These are phyloP conservation scores for Crithidia brevicula DNA, from an alignment of 208 protist species.

Conservation along the genomic window DNA sequence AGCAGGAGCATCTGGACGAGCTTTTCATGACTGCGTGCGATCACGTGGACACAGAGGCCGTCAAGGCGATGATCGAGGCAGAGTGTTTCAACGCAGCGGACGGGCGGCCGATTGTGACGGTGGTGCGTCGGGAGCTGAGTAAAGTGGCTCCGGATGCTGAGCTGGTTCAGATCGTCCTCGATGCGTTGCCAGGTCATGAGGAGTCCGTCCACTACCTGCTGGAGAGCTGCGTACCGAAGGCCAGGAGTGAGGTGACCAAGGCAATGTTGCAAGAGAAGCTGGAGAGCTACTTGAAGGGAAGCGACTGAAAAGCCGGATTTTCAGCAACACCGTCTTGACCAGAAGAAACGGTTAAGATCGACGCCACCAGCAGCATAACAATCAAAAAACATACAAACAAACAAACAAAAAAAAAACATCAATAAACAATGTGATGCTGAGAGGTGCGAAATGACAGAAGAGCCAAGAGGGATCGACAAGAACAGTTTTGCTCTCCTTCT, in stretches of 20 bases:
- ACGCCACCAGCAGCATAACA: too few relatives aligned
- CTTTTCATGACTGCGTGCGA: slow-evolving; percentile 79
- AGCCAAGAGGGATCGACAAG: too few relatives aligned
- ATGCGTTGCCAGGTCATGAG: slow-evolving; percentile 44
- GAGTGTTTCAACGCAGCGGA: slow-evolving; percentile 68
- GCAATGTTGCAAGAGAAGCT: slow-evolving; percentile 39
- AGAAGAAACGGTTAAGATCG: too few relatives aligned
- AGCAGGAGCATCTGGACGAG: slow-evolving; percentile 56
- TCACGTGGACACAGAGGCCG: slow-evolving; percentile 56
- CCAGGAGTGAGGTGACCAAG: slow-evolving; percentile 42
- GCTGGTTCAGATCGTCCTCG: slow-evolving; percentile 52
- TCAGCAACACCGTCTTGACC: too few relatives aligned
- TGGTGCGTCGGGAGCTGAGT: slow-evolving; percentile 55
- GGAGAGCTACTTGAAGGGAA: slow-evolving; percentile 26
- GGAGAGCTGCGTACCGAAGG: slow-evolving; percentile 38
- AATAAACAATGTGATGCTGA: too few relatives aligned
- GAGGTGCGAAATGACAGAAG: too few relatives aligned
- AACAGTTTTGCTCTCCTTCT: too few relatives aligned
- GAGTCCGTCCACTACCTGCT: slow-evolving; percentile 49
- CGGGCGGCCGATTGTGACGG: slow-evolving; percentile 55
- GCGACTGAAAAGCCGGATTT: too few relatives aligned
- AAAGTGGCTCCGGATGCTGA: slow-evolving; percentile 48
- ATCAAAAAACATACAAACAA: too few relatives aligned
- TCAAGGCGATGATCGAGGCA: slow-evolving; percentile 58
- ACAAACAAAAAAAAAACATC: too few relatives aligned